Evolutionary conservation across 176 grass and related monocot species (phyloP).

Genomic region (Microstegium vimineum): DNA sequence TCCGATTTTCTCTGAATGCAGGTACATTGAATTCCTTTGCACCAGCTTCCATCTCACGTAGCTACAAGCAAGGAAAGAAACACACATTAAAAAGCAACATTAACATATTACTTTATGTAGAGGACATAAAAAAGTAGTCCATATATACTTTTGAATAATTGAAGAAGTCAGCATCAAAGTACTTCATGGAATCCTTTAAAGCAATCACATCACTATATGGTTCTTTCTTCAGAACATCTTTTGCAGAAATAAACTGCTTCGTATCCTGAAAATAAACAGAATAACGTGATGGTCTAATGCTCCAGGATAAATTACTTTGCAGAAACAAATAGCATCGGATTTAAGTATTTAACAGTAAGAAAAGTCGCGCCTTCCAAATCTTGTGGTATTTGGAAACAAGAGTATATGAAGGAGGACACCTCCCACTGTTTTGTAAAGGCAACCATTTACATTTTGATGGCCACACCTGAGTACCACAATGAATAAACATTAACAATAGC

Average conservation of each 20-base stretch:
- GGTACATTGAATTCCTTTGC: constrained; percentile 70
- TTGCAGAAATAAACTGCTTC: constrained; percentile 13
- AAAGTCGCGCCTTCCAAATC: constrained; percentile 65
- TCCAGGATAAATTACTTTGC: neutral
- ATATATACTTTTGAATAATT: constrained; percentile 72
- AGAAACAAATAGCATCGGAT: neutral
- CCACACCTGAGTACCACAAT: constrained; percentile 51
- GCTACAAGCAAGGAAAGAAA: constrained; percentile 34
- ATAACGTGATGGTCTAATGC: neutral
- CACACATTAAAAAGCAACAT: neutral
- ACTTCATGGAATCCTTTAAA: constrained; percentile 79
- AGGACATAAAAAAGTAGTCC: neutral
- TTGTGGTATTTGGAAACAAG: constrained; percentile 67
- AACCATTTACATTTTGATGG: constrained; percentile 42
- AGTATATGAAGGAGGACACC: constrained; percentile 42
- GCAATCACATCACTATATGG: constrained; percentile 13
- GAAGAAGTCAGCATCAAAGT: constrained; percentile 85
- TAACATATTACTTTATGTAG: neutral
- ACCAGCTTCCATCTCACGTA: constrained; percentile 72
- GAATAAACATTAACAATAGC: neutral
- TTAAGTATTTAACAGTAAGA: neutral
- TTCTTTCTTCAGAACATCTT: constrained; percentile 40
- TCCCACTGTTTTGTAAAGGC: constrained; percentile 39
- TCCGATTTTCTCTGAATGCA: constrained; percentile 64
- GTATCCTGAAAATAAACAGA: constrained; percentile 41